Evolutionary conservation across 192 early-diverging fungal species (phyloP), one percentile per base, ranked within the genome.

Genomic region (Obelidium mucronatum): DNA sequence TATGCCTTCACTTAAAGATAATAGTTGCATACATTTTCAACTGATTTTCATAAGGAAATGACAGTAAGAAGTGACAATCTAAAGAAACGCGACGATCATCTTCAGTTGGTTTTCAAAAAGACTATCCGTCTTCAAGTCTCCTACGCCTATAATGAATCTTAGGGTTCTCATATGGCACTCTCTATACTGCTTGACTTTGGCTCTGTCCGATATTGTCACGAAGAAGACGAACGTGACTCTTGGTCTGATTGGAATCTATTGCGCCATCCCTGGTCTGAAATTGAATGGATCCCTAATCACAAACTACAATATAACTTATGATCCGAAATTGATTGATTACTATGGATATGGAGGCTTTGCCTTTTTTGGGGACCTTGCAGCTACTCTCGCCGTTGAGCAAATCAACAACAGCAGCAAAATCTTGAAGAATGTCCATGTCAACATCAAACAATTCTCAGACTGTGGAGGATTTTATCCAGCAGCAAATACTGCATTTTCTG

Each of bases 241-340:
- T 37, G 66, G 66, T 3, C 39, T 51, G 13, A 67, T 67, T 19
- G 22, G n/a, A 26, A 67, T 31, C 0, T 67, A 67, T 30, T 67
- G 66, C 2, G 17, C 37, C 42, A 48, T 67, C 26, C 39, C 39
- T 5, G 15, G 22, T 31, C 17, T 33, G 3, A 4, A 11, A 5
- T 48, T 51, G 0, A 67, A 67, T 31, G 39, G 40, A 51, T 67
- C 66, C n/a, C 66, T 67, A 13, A 37, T 67, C 48, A 51, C 66
- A 40, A 67, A 67, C 34, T 67, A 39, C 34, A 67, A 13, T 24
- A 17, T 24, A 30, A 19, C 34, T 5, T 30, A 58, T 8, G 30
- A 67, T 33, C 26, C 48, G 19, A 13, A 17, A 22, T 6, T 35
- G 0, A 28, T 33, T 5, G n/a, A 64, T n/a, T 5, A 30, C 19